A percentile compares a stretch with the other conserved stretches of the same genome.
Conservation (phyloP, 75 land plant genomes). For the Pinus taeda region DNA sequence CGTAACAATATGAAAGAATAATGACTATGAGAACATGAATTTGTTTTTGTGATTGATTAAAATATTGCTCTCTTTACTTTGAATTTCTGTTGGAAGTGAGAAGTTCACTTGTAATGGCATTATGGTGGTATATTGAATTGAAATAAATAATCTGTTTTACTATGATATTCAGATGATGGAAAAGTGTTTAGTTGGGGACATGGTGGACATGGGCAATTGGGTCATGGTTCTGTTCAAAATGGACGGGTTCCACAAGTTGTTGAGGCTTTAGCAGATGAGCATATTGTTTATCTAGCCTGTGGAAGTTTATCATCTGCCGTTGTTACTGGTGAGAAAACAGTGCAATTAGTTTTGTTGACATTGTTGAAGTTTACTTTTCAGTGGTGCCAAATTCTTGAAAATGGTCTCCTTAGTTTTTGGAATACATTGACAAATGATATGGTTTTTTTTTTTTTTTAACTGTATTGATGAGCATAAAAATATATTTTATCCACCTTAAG, state of each 20-base stretch:
- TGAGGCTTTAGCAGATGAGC: constrained; percentile 58
- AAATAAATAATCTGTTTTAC: neutral
- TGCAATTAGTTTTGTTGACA: neutral
- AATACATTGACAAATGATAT: neutral
- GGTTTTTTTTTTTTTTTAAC: neutral
- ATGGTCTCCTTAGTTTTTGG: neutral
- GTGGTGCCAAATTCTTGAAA: neutral
- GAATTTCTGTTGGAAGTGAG: neutral
- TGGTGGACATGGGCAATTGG: constrained; percentile 94
- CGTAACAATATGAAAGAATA: neutral
- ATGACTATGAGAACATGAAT: neutral
- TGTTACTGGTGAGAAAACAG: constrained; percentile 54
- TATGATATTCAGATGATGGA: constrained; percentile 62
- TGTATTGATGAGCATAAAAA: too few relatives aligned
- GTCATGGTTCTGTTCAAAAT: constrained; percentile 62
- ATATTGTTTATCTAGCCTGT: constrained; percentile 65
- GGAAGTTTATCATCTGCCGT: constrained; percentile 91
- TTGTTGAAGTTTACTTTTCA: neutral
- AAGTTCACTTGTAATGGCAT: neutral
- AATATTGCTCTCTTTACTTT: neutral
- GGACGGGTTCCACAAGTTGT: constrained; percentile 59
- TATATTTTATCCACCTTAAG: too few relatives aligned
- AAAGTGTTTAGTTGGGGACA: constrained; percentile 94
- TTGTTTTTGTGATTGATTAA: neutral
- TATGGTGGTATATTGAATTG: neutral